A percentile compares a stretch with the other conserved stretches of the same genome.
These are phyloP conservation scores for Polytrichum formosum DNA, from an alignment of 225 moss, liverwort and hornwort genomes.

Conservation along the genomic window DNA sequence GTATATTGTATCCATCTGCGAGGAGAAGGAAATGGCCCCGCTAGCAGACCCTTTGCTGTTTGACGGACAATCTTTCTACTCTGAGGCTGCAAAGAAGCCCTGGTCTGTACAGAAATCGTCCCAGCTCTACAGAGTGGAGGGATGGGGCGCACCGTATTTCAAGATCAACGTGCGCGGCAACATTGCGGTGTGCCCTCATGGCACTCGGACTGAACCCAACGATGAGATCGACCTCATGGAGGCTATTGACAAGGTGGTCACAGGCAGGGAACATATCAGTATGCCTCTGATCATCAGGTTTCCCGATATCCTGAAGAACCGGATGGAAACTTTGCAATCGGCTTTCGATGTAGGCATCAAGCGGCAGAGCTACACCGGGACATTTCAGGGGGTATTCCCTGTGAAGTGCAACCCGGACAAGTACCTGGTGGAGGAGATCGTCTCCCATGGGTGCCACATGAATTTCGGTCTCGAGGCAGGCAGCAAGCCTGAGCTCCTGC, in stretches of 20 bases:
- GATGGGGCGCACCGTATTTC: slow-evolving; percentile 94
- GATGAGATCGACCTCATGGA: slow-evolving; percentile 81
- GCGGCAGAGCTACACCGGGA: slow-evolving; percentile 45
- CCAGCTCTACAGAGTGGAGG: slow-evolving; percentile 72
- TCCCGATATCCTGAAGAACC: slow-evolving; percentile 62
- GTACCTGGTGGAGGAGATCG: slow-evolving; percentile 76
- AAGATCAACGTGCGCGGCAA: slow-evolving; percentile 68
- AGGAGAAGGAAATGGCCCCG: slow-evolving; percentile 97
- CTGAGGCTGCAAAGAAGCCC: slow-evolving; percentile 33
- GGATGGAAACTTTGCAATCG: slow-evolving; percentile 53
- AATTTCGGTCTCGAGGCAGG: slow-evolving; percentile 90
- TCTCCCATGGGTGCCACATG: slow-evolving; percentile 60
- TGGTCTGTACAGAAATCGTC: slow-evolving; percentile 72
- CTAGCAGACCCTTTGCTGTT: slow-evolving; percentile 72
- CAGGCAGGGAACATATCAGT: slow-evolving; percentile 34
- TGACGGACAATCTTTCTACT: slow-evolving; percentile 34
- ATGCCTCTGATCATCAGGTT: slow-evolving; percentile 82
- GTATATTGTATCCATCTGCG: slow-evolving; percentile 68
- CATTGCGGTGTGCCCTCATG: slow-evolving; percentile 70
- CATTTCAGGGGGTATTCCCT: slow-evolving; percentile 88
- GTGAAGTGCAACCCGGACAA: slow-evolving; percentile 94
- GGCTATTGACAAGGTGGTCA: slow-evolving; percentile 51
- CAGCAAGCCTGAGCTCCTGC: slow-evolving; percentile 82
- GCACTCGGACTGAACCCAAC: slow-evolving; percentile 21
- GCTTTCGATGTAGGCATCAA: slow-evolving; percentile 69